These are phyloP conservation scores for Annulohypoxylon bovei DNA, from an alignment of 495 filamentous ascomycete species.

Conservation along the genomic window DNA sequence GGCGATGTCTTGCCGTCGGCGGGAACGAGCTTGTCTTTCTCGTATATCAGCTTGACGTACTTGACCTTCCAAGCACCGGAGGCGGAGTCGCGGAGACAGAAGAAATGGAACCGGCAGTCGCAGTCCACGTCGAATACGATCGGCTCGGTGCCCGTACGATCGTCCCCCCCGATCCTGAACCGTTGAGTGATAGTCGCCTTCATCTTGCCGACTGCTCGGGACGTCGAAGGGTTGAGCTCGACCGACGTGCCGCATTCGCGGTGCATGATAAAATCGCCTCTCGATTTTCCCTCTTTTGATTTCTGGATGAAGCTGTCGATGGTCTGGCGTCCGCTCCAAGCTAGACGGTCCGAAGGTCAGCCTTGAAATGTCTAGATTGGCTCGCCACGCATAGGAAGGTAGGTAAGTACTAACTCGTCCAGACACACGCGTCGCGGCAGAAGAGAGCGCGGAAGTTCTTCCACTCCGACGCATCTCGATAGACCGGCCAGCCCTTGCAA, in stretches of 20 bases:
- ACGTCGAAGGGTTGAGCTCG: constrained; percentile 58
- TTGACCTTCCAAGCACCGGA: constrained; percentile 64
- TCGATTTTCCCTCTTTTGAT: constrained; percentile 67
- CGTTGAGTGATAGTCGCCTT: constrained; percentile 76
- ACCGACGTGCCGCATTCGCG: constrained; percentile 68
- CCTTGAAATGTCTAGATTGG: neutral
- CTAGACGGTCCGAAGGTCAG: constrained; percentile 36
- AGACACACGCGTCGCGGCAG: constrained; percentile 66
- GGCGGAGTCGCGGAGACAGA: constrained; percentile 59
- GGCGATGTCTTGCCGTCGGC: constrained; percentile 64
- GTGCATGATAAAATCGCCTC: constrained; percentile 75
- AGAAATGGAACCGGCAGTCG: constrained; percentile 72
- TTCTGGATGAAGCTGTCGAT: constrained; percentile 67
- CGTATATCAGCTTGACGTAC: constrained; percentile 73
- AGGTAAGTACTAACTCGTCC: constrained; percentile 59
- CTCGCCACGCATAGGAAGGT: neutral
- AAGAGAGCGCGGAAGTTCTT: constrained; percentile 71
- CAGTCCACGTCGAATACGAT: constrained; percentile 67
- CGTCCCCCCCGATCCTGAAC: constrained; percentile 55
- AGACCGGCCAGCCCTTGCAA: constrained; percentile 75
- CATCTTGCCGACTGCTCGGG: constrained; percentile 74
- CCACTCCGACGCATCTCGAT: constrained; percentile 73
- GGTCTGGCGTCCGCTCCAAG: constrained; percentile 65
- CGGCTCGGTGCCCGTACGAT: constrained; percentile 42
- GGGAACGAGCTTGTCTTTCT: constrained; percentile 73